These are phyloP conservation scores for Tylopilus felleus DNA, from an alignment of 768 basidiomycete genomes.

Conservation along the genomic window DNA sequence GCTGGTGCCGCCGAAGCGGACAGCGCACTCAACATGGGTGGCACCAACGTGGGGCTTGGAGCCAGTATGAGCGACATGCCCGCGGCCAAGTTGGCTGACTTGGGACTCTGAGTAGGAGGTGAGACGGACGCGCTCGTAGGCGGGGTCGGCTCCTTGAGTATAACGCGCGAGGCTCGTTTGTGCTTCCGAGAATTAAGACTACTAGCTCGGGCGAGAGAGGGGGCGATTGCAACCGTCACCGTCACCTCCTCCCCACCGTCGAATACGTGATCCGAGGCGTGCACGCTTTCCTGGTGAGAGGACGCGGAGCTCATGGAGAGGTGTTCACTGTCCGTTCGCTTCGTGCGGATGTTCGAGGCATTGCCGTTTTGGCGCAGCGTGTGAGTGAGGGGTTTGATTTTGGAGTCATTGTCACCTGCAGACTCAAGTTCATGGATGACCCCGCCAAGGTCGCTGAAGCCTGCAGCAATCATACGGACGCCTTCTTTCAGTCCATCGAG, in stretches of 20 bases:
- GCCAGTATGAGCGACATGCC: conserved; percentile 8
- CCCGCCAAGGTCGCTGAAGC: conserved; percentile 31
- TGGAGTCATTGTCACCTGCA: neutral
- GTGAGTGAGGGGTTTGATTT: neutral
- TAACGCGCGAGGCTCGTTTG: conserved; percentile 8
- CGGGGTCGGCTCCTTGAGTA: neutral
- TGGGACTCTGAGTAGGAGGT: neutral
- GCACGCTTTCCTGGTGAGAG: conserved; percentile 34
- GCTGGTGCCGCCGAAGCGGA: neutral
- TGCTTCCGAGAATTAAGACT: conserved; percentile 16
- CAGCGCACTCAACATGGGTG: neutral
- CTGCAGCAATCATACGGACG: conserved; percentile 57
- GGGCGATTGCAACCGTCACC: neutral
- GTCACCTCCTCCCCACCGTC: neutral
- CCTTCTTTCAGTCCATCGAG: conserved; percentile 65
- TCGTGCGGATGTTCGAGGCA: conserved; percentile 21
- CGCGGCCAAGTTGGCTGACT: conserved; percentile 6
- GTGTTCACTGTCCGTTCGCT: conserved; percentile 30
- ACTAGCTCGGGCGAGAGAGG: conserved; percentile 12
- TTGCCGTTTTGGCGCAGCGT: conserved; percentile 16
- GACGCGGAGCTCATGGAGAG: conserved; percentile 47
- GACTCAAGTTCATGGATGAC: conserved; percentile 14
- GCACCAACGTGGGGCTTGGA: conserved; percentile 13
- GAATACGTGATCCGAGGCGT: neutral
- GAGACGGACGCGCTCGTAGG: neutral